Percentiles rank a stretch among this genome's conserved stretches.
Evolutionary conservation across 495 filamentous ascomycete species (phyloP).

Genomic region (Clavariopsis aquatica): DNA sequence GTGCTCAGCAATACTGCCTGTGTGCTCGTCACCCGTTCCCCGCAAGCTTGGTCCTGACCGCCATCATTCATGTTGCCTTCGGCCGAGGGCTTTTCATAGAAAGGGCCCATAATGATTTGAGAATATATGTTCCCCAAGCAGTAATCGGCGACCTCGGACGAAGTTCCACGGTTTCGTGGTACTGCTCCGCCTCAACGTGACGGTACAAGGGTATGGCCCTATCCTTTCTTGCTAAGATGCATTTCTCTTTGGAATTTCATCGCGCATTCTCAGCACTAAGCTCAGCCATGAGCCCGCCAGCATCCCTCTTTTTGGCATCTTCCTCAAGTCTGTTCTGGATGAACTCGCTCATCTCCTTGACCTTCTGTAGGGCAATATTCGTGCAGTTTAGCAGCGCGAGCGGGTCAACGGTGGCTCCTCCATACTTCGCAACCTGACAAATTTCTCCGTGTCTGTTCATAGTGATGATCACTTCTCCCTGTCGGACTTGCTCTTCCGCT

Average conservation of each 20-base stretch:
- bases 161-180: neutral
- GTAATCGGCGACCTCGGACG: neutral
- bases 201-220: neutral
- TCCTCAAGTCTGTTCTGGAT: conserved; percentile 71
- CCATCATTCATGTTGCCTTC: neutral
- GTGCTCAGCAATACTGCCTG: neutral
- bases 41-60: neutral
- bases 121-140: neutral
- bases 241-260: conserved; percentile 19
- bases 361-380: conserved; percentile 69
- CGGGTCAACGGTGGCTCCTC: conserved; percentile 77
- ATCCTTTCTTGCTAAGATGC: neutral
- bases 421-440: conserved; percentile 85
- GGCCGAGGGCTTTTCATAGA: neutral
- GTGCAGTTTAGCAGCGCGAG: conserved; percentile 70
- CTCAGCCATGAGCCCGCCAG: conserved; percentile 72
- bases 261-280: conserved; percentile 78
- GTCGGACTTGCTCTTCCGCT: conserved; percentile 81
- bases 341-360: conserved; percentile 71
- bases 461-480: conserved; percentile 80
- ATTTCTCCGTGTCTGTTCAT: conserved; percentile 89
- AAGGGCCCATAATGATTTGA: neutral
- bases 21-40: conserved; percentile 5
- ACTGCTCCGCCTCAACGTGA: neutral
- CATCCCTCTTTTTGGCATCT: conserved; percentile 74